Evolutionary conservation across 192 early-diverging fungal species (phyloP).

Genomic region (Mortierella hygrophila): DNA sequence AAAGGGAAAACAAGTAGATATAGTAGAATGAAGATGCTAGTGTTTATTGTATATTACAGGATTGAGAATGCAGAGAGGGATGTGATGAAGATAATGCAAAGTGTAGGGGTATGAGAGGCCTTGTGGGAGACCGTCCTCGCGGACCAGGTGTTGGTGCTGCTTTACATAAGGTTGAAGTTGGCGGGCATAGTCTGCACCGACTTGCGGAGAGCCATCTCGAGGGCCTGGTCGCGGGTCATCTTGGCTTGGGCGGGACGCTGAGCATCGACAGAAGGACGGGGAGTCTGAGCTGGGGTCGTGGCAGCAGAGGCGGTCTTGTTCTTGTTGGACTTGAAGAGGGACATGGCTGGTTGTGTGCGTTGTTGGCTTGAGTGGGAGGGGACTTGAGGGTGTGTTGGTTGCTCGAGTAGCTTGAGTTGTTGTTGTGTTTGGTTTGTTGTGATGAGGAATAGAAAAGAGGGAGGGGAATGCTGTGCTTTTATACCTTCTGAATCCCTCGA

Average conservation of each 20-base stretch:
- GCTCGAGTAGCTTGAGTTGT: background rate
- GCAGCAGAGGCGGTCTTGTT: constrained; percentile 18
- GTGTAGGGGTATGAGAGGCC: too few species aligned
- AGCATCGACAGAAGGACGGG: constrained; percentile 7
- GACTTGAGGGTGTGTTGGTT: background rate
- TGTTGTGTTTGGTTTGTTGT: background rate
- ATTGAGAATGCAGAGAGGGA: too few species aligned
- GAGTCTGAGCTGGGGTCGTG: constrained; percentile 10
- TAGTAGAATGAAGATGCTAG: too few species aligned
- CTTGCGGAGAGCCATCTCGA: background rate
- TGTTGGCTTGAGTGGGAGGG: background rate
- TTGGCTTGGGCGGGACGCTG: background rate
- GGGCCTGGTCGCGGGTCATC: background rate
- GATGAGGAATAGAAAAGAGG: background rate
- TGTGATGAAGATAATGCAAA: too few species aligned
- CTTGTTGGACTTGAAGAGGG: constrained; percentile 23
- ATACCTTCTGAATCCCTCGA: background rate
- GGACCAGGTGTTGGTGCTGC: too few species aligned
- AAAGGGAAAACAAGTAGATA: too few species aligned
- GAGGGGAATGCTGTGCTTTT: background rate
- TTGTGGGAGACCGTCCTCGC: too few species aligned
- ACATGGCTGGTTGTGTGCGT: background rate
- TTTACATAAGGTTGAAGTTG: too few species aligned
- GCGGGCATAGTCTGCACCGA: too few species aligned
- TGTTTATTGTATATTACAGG: too few species aligned